Conservation (phyloP, 164 flowering plant species). For the Stephania japonica region DNA sequence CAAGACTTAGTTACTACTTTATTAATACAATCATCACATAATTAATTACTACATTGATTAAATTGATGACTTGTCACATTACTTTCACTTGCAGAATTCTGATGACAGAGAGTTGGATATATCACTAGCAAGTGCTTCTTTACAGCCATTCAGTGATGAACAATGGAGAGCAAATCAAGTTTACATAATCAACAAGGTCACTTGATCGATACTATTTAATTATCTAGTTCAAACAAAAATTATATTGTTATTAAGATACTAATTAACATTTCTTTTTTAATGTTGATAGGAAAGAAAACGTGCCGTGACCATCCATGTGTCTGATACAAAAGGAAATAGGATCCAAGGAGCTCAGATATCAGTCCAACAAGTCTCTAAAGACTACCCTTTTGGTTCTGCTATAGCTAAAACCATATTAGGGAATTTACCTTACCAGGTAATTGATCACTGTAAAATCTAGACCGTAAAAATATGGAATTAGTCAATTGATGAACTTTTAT, state of each 20-base stretch:
- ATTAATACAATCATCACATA: not conserved
- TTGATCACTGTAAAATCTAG: not conserved
- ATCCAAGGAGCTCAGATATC: conserved; percentile 58
- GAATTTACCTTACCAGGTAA: conserved; percentile 68
- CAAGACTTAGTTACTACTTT: not conserved
- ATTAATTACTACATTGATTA: not conserved
- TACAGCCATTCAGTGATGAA: conserved; percentile 76
- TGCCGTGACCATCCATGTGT: conserved; percentile 56
- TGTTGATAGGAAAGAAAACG: conserved; percentile 63
- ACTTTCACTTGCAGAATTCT: conserved; percentile 30
- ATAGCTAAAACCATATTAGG: conserved; percentile 74
- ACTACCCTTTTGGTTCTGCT: conserved; percentile 92
- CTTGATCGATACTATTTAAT: not conserved
- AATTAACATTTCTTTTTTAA: not conserved
- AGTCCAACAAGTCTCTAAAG: conserved; percentile 63
- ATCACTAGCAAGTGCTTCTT: conserved; percentile 50
- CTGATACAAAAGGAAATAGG: conserved; percentile 44
- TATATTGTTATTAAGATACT: not conserved
- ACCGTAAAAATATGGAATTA: too few species aligned
- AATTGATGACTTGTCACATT: not conserved
- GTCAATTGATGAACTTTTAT: too few species aligned
- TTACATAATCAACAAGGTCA: conserved; percentile 44
- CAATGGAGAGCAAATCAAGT: conserved; percentile 78
- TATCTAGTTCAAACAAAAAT: not conserved
- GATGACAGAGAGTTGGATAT: conserved; percentile 31